A percentile compares a stretch with the other conserved stretches of the same genome.
Evolutionary conservation across 2,329 filamentous ascomycete species (phyloP).

Genomic region (Apiospora rasikravindrae): DNA sequence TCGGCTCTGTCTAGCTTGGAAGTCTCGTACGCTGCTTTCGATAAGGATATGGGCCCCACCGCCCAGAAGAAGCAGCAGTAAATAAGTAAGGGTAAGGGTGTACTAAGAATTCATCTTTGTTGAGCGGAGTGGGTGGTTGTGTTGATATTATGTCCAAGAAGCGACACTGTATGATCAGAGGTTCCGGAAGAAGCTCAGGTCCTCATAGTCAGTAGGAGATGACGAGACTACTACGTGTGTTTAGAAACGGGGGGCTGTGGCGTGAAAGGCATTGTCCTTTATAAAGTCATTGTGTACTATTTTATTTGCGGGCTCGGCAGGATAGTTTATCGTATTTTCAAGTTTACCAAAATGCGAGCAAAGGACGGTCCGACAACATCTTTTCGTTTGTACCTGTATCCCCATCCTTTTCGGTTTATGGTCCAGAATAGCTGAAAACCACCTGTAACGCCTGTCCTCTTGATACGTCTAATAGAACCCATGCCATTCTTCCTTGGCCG

Average conservation of each 20-base stretch:
- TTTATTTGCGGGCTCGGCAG: not conserved
- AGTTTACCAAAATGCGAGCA: not conserved
- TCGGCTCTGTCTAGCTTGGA: conserved; percentile 79
- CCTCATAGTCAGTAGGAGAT: not conserved
- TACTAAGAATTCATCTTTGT: not conserved
- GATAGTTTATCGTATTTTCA: not conserved
- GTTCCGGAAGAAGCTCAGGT: not conserved
- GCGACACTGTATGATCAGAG: conserved; percentile 19
- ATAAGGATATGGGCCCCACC: conserved; percentile 91
- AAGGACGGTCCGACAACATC: not conserved
- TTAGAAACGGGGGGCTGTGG: not conserved
- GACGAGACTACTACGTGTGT: not conserved
- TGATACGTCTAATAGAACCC: not conserved
- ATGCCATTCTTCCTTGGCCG: not conserved
- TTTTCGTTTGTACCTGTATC: not conserved
- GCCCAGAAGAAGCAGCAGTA: conserved; percentile 81
- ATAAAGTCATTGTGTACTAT: not conserved
- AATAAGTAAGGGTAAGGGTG: not conserved
- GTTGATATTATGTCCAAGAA: conserved; percentile 12
- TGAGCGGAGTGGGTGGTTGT: not conserved
- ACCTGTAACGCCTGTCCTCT: not conserved
- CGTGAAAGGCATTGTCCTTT: not conserved
- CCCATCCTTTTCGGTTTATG: not conserved
- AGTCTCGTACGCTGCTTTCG: conserved; percentile 92
- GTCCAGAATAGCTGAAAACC: not conserved